Evolutionary conservation across 257 asterid species (phyloP).

Genomic region (Solanum corneliomulleri): DNA sequence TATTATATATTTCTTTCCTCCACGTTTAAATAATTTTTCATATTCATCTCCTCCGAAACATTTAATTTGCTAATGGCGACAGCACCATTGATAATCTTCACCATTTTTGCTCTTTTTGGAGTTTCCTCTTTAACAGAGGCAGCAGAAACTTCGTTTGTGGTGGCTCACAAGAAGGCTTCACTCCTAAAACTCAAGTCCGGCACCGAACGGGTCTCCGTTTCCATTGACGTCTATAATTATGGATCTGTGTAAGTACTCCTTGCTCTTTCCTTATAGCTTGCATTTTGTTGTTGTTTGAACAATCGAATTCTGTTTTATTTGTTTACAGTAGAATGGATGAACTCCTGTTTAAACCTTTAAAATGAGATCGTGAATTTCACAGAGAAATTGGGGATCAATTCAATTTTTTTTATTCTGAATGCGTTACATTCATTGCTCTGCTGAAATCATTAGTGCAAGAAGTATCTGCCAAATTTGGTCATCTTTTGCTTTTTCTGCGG

Average conservation of each 20-base stretch:
- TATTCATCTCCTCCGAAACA: neutral
- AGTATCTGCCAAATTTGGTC: neutral
- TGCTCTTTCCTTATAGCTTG: neutral
- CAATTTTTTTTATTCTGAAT: neutral
- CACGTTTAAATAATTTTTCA: neutral
- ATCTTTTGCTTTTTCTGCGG: neutral
- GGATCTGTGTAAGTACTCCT: constrained; percentile 21
- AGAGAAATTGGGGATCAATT: neutral
- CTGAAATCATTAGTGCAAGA: neutral
- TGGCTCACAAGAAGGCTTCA: constrained; percentile 42
- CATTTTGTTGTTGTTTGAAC: neutral
- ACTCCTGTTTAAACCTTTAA: neutral
- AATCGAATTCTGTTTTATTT: neutral
- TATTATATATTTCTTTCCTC: neutral
- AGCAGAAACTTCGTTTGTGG: constrained; percentile 30
- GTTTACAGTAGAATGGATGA: neutral
- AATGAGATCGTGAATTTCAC: neutral
- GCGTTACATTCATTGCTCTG: neutral
- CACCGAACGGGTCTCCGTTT: constrained; percentile 33
- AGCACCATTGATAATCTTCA: neutral
- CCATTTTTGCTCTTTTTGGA: constrained; percentile 5
- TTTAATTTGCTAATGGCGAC: constrained; percentile 14
- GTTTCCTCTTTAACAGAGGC: constrained; percentile 7
- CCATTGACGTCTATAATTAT: constrained; percentile 43
- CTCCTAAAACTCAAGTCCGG: constrained; percentile 25